Percentiles rank a stretch among this genome's conserved stretches.
Evolutionary conservation across 352 stramenopile species (phyloP).

Genomic region (Phytopythium oedochilum): DNA sequence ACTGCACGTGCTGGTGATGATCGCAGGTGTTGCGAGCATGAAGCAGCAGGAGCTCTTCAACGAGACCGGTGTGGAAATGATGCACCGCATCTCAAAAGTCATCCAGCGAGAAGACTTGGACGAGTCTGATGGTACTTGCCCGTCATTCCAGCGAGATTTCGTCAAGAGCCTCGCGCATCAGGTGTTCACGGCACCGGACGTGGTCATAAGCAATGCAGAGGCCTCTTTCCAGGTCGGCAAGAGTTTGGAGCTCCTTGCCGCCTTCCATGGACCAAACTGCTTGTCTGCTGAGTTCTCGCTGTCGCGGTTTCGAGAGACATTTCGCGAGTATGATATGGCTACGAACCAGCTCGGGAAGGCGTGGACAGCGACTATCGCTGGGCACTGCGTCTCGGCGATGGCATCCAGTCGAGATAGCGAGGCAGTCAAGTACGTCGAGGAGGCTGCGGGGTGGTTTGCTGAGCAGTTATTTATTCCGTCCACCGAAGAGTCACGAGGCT

Average conservation of each 20-base stretch:
- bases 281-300: constrained; percentile 15
- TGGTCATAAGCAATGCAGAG: constrained; percentile 1
- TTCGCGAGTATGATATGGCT: neutral
- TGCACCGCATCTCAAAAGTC: constrained; percentile 25
- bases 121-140: constrained; percentile 7
- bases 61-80: constrained; percentile 26
- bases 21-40: constrained; percentile 14
- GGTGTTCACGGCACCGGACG: neutral
- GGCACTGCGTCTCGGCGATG: constrained; percentile 11
- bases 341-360: constrained; percentile 5
- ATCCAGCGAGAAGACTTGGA: constrained; percentile 28
- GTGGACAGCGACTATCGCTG: constrained; percentile 8
- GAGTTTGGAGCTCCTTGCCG: constrained; percentile 19
- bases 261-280: constrained; percentile 9
- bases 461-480: constrained; percentile 11
- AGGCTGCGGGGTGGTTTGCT: constrained; percentile 13
- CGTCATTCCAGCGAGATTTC: constrained; percentile 3
- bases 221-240: constrained; percentile 17
- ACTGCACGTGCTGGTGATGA: constrained; percentile 21
- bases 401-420: neutral
- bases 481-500: constrained; percentile 2
- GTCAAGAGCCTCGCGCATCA: constrained; percentile 7
- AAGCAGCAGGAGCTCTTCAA: constrained; percentile 27
- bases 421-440: constrained; percentile 13
- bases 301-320: constrained; percentile 15